Conservation (phyloP, 169 alveolate species). For the Cryptosporidium meleagridis region DNA sequence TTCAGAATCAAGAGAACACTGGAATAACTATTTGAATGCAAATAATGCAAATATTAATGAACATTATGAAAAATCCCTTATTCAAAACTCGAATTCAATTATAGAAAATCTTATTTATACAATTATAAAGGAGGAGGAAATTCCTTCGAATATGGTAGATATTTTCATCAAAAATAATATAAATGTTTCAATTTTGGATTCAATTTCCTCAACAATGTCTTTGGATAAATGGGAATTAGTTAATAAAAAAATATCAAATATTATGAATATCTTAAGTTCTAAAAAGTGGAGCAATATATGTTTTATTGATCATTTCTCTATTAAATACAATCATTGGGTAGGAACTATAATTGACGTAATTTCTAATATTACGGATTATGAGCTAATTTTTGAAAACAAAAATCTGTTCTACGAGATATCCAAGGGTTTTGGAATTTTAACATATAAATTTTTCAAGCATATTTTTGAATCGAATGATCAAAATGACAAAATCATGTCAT, state of each 20-base stretch:
- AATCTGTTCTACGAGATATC: neutral
- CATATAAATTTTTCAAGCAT: conserved; percentile 14
- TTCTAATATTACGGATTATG: neutral
- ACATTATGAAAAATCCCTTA: neutral
- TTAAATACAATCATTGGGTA: conserved; percentile 8
- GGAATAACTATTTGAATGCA: neutral
- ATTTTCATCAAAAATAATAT: neutral
- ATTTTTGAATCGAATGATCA: neutral
- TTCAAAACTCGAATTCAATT: neutral
- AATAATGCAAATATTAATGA: neutral
- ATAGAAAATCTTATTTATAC: conserved; percentile 23
- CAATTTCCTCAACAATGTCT: neutral
- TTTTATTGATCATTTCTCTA: neutral
- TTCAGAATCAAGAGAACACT: neutral
- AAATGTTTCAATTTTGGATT: conserved; percentile 1
- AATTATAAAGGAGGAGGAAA: neutral
- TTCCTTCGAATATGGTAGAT: neutral
- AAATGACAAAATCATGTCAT: neutral
- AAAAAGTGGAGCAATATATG: neutral
- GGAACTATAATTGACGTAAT: neutral
- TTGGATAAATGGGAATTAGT: neutral
- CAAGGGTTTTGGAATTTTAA: conserved; percentile 1
- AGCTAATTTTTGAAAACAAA: neutral
- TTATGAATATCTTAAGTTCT: conserved; percentile 1
- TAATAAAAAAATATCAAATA: neutral